These are phyloP conservation scores for Friedmanniomyces simplex DNA, from an alignment of 495 filamentous ascomycete species.

Conservation along the genomic window DNA sequence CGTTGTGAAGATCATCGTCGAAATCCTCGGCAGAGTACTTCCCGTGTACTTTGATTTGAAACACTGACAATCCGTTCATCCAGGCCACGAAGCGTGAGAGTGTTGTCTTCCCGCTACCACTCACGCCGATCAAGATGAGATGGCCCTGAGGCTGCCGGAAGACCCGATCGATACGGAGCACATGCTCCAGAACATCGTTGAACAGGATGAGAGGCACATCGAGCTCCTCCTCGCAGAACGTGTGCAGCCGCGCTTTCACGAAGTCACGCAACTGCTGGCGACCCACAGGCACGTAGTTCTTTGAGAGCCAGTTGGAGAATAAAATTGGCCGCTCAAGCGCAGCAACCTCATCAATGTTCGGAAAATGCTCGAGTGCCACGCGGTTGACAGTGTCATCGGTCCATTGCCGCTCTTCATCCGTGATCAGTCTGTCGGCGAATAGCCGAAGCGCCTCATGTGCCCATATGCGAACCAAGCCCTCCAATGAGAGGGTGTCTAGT, in stretches of 20 bases:
- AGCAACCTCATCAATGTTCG: constrained; percentile 74
- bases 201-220: constrained; percentile 96
- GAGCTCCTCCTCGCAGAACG: constrained; percentile 98
- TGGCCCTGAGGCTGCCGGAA: constrained; percentile 98
- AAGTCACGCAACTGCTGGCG: constrained; percentile 90
- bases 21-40: constrained; percentile 98
- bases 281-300: constrained; percentile 94
- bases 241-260: constrained; percentile 91
- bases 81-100: constrained; percentile 95
- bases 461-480: constrained; percentile 95
- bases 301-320: constrained; percentile 99
- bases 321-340: constrained; percentile 90
- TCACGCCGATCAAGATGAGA: constrained; percentile 95
- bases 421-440: constrained; percentile 92
- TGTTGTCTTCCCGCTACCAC: constrained; percentile 96
- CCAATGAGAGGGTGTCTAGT: constrained; percentile 72
- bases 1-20: constrained; percentile 89
- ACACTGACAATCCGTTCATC: constrained; percentile 99
- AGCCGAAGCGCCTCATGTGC: constrained; percentile 91
- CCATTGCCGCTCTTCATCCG: constrained; percentile 91
- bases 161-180: constrained; percentile 93
- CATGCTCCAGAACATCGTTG: constrained; percentile 96
- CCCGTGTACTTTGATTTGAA: constrained; percentile 98
- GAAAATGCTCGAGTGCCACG: constrained; percentile 86
- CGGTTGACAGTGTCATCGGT: constrained; percentile 73